phyloP scores from a whole-genome alignment of 768 basidiomycete species.

The Rhodotorula taiwanensis region DNA sequence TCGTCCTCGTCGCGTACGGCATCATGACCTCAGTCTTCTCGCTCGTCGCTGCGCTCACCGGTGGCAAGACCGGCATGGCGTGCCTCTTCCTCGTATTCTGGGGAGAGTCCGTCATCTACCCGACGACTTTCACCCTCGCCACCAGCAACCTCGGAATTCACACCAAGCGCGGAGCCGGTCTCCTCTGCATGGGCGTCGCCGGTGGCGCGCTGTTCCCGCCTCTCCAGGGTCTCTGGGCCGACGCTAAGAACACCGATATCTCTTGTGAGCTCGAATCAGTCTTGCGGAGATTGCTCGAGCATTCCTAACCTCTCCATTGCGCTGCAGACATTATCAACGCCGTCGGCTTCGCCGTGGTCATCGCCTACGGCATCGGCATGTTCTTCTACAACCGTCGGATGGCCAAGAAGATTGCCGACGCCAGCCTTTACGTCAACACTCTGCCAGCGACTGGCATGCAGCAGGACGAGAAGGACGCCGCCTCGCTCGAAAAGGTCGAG shows the following conservation, averaged over 20 bases:
- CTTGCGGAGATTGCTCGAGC: no score
- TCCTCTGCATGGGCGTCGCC: conserved; percentile 38
- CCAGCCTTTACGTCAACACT: conserved; percentile 30
- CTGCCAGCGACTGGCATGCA: conserved; percentile 42
- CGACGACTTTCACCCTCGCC: conserved; percentile 28
- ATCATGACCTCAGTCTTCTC: conserved; percentile 36
- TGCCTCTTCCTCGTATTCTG: conserved; percentile 42
- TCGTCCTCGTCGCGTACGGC: conserved; percentile 35
- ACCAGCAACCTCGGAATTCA: conserved; percentile 23
- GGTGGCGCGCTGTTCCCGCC: conserved; percentile 42
- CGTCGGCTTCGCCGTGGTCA: conserved; percentile 3
- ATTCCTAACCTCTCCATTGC: background rate
- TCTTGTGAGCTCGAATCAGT: conserved; percentile 17
- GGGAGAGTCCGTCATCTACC: conserved; percentile 37
- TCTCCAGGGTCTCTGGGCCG: conserved; percentile 45
- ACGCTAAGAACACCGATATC: conserved; percentile 19
- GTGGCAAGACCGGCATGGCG: conserved; percentile 36
- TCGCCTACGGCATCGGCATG: conserved; percentile 43
- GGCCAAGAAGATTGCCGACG: background rate
- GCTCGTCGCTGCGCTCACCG: conserved; percentile 38
- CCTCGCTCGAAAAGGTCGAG: conserved; percentile 9
- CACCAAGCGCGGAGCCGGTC: conserved; percentile 41
- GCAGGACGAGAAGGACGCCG: conserved; percentile 4
- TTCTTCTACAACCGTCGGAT: conserved; percentile 92
- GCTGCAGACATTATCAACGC: background rate